Base-by-base conservation (phyloP, 495 filamentous ascomycete species). In the Hypoxylon lienhwacheense region DNA sequence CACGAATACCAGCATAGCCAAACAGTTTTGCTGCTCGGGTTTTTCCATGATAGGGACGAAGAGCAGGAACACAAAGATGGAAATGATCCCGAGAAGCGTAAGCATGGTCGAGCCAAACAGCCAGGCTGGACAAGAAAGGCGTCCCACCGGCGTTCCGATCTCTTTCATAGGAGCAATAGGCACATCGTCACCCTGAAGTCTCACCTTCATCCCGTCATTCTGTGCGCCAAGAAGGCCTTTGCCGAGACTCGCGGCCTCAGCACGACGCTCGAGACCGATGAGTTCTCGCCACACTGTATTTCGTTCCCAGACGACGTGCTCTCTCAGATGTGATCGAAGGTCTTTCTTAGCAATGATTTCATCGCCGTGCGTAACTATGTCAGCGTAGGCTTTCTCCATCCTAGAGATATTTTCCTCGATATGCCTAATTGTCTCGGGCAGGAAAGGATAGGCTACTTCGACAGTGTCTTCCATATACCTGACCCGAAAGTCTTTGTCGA, bases 201-300 rank as follows among this genome's bases (percentile, higher is more conserved):
- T 80, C 26, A 83, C 78, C 29, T 84, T 83, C 16, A 81, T 70
- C 8, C 84, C 84, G 48, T 95, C 88, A 2, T 71, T 71, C 22
- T 89, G 87, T 5, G 81, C 77, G 12, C 91, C 91, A 2, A 97
- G 79, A 36, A 98, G 77, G 4, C 90, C 90, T 50, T 84, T 79
- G 11, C 93, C 95, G 54, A 99, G 80, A 53, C 91, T 96, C 8
- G 92, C 93, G 16, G 91, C 93, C 70, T 99, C 91, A 4, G 91
- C 90, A 74, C 95, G 93, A 16, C 93, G 79, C 74, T 99, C 93
- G 54, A 99, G 89, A 46, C 92, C 93, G 64, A 99, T 99, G 83
- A 99, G 92, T 57, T 99, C 93, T 68, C 95, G 77, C 93, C 93
- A 99, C 3, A 99, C 93, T 0, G 93, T 99, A 61, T 99, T 99